These are phyloP conservation scores for Nitzschia putrida DNA, from an alignment of 108 stramenopile genomes.

Conservation along the genomic window DNA sequence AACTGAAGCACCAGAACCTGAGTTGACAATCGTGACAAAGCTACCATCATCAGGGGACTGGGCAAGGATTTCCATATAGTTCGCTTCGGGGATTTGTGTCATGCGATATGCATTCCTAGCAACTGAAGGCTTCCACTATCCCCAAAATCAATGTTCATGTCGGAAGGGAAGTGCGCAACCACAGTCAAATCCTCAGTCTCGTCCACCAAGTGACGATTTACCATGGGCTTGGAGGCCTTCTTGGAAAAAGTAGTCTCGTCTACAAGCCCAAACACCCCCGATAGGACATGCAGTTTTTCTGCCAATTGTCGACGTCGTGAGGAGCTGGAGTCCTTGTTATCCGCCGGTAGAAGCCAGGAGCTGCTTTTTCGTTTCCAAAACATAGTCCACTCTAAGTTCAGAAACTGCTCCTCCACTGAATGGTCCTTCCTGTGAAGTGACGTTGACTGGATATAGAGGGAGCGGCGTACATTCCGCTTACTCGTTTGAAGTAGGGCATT, in stretches of 20 bases:
- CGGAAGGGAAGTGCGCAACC: constrained; percentile 29
- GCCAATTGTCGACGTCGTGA: neutral
- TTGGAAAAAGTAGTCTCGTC: constrained; percentile 26
- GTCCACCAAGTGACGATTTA: neutral
- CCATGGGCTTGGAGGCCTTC: neutral
- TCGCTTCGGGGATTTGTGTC: constrained; percentile 49
- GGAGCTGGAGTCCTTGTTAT: too few relatives aligned
- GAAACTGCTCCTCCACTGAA: constrained; percentile 67
- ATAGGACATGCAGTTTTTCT: constrained; percentile 5
- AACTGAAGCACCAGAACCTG: constrained; percentile 8
- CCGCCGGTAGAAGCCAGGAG: constrained; percentile 22
- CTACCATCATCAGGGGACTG: constrained; percentile 56
- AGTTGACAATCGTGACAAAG: constrained; percentile 33
- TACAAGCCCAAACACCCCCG: constrained; percentile 29
- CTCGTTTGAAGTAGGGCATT: constrained; percentile 53
- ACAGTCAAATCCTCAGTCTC: neutral
- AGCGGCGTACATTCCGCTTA: constrained; percentile 44
- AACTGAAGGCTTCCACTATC: constrained; percentile 8
- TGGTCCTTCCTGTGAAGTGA: constrained; percentile 26
- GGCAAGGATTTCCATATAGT: constrained; percentile 46
- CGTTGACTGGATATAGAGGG: constrained; percentile 32
- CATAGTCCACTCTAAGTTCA: constrained; percentile 45
- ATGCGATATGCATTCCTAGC: constrained; percentile 65
- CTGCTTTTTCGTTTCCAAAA: constrained; percentile 34
- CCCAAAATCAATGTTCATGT: constrained; percentile 59